These are phyloP conservation scores for Rhizopus arrhizus DNA, from an alignment of 371 early-diverging fungal genomes.

Conservation along the genomic window DNA sequence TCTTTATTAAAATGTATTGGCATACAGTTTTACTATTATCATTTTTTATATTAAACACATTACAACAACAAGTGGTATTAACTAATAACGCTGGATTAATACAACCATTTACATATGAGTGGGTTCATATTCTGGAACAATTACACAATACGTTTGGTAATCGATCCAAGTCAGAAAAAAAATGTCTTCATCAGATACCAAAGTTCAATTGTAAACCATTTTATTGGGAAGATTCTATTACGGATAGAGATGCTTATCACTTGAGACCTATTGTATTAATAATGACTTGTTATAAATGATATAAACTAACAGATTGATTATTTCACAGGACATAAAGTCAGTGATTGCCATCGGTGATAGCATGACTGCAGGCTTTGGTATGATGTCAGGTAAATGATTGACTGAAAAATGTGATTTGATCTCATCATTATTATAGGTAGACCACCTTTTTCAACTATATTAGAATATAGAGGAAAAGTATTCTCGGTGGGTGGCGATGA, in stretches of 20 bases:
- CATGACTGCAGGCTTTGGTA: constrained; percentile 72
- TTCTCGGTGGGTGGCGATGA: constrained; percentile 62
- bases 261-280: constrained; percentile 55
- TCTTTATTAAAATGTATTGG: neutral
- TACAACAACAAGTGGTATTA: constrained; percentile 3
- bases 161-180: constrained; percentile 24
- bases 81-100: neutral
- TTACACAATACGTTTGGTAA: constrained; percentile 51
- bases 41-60: neutral
- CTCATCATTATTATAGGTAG: constrained; percentile 33
- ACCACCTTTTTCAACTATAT: constrained; percentile 55
- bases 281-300: no score
- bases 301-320: no score
- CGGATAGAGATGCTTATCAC: constrained; percentile 51
- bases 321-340: constrained; percentile 61
- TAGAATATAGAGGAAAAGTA: constrained; percentile 67
- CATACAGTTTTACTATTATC: neutral
- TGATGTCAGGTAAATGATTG: constrained; percentile 42
- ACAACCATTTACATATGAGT: constrained; percentile 48
- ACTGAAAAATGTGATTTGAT: neutral
- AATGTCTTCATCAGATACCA: constrained; percentile 47
- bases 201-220: constrained; percentile 52
- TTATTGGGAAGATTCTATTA: constrained; percentile 42
- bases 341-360: constrained; percentile 73
- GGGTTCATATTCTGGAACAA: constrained; percentile 51